Evolutionary conservation across 495 filamentous ascomycete species (phyloP).

Genomic region (Cladorrhinum samala): DNA sequence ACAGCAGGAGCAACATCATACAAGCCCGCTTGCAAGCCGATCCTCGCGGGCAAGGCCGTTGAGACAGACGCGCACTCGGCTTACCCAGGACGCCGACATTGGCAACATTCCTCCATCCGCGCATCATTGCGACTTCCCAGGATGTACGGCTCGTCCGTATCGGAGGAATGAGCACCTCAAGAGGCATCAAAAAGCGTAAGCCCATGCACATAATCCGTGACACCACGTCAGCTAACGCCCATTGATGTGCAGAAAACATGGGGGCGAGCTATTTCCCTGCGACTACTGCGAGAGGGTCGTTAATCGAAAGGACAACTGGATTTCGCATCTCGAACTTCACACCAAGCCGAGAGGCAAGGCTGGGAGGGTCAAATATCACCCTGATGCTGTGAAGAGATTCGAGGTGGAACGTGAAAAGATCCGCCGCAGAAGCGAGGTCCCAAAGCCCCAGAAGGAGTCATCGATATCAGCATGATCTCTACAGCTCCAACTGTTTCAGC

Average conservation of each 20-base stretch:
- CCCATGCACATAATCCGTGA: not conserved
- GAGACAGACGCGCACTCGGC: not conserved
- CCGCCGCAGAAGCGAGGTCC: not conserved
- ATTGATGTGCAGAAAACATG: not conserved
- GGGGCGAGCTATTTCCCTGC: not conserved
- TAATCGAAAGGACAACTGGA: slow-evolving; percentile 31
- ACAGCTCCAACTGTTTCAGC: not conserved
- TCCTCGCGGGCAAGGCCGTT: not conserved
- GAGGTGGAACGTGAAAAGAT: slow-evolving; percentile 25
- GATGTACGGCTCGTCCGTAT: slow-evolving; percentile 42
- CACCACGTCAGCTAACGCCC: no score
- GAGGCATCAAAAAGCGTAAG: slow-evolving; percentile 54
- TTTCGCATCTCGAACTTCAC: slow-evolving; percentile 37
- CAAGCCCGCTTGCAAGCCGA: not conserved
- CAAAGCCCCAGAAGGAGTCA: not conserved
- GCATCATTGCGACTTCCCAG: slow-evolving; percentile 23
- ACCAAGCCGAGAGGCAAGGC: slow-evolving; percentile 16
- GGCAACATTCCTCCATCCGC: not conserved
- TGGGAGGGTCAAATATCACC: slow-evolving; percentile 23
- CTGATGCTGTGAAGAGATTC: slow-evolving; percentile 20
- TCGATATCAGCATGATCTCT: not conserved
- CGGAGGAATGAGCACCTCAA: slow-evolving; percentile 60
- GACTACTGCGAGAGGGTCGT: slow-evolving; percentile 12
- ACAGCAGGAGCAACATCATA: slow-evolving; percentile 17
- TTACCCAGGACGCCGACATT: not conserved